A percentile compares a stretch with the other conserved stretches of the same genome.
These are phyloP conservation scores for Leucosporidium scottii DNA, from an alignment of 768 basidiomycete species.

Conservation along the genomic window DNA sequence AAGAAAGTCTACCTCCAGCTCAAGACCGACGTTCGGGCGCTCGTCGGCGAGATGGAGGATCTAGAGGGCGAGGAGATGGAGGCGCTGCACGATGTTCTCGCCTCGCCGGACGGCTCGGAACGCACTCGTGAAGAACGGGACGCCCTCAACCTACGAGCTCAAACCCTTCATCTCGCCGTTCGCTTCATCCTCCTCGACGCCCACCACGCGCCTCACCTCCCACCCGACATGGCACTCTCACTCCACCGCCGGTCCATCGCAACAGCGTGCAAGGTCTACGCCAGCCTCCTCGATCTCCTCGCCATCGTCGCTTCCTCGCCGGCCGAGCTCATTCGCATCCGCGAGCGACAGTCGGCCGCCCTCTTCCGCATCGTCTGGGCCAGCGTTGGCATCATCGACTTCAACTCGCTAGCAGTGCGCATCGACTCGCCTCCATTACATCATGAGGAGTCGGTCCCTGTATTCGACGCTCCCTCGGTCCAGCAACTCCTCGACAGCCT, in stretches of 20 bases:
- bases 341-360: constrained; percentile 19
- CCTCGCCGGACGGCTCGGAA: not conserved
- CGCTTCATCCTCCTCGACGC: constrained; percentile 26
- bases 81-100: not conserved
- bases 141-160: constrained; percentile 10
- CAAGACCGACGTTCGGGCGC: constrained; percentile 10
- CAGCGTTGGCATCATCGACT: not conserved
- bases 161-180: constrained; percentile 24
- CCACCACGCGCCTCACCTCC: not conserved
- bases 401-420: not conserved
- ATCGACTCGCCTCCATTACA: not conserved
- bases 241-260: not conserved
- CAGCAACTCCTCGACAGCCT: not conserved
- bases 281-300: constrained; percentile 13
- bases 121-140: not conserved
- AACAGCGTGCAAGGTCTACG: constrained; percentile 7
- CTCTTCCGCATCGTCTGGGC: constrained; percentile 21
- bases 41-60: constrained; percentile 4
- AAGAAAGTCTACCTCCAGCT: not conserved
- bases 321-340: not conserved
- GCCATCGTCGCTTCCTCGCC: not conserved
- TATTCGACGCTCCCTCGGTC: constrained; percentile 5
- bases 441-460: not conserved
- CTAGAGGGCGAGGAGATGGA: not conserved
- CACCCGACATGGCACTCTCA: not conserved